Base-by-base conservation (phyloP, 2,329 filamentous ascomycete genomes). In the Pestalotiopsis sp. region DNA sequence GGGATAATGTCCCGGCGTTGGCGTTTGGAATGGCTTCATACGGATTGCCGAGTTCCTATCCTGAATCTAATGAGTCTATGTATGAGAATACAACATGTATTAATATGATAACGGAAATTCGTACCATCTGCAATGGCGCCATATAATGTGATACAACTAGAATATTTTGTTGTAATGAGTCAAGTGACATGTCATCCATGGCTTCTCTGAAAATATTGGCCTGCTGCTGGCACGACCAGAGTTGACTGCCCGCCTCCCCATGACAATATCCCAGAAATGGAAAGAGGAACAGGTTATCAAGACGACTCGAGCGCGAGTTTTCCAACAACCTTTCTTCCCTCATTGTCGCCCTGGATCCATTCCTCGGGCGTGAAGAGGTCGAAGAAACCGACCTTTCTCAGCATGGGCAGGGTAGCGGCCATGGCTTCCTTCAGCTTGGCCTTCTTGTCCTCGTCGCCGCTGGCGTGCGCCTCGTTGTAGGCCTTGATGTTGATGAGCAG, bases 321-420 rank as follows among this genome's bases (percentile, higher is more conserved):
- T 1, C 75, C 75, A 12, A 76, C 72, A 2, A 68, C 68, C 66
- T 66, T 75, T 27, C 73, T 70, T 5, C 73, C 75, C 27, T 75
- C 70, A 49, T 76, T 77, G 38, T 71, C 59, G 1, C 73, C 74
- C 11, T 67, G 67, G 14, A 76, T 72, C 72, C 74, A 74, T 27
- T 77, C 74, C 61, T 74, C 73, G 1, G 76, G 73, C 12, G 68
- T 64, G 66, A 77, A 76, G 25, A 76, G 68, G 9, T 72, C 75
- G 62, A 77, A 75, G 63, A 77, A 68, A 20, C 76, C 75, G 11
- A 76, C 70, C 25, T 66, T 70, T 36, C 75, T 70, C 12, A 76
- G 68, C 9, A 78, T 68, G 17, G 73, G 75, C 9, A 77, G 66
- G 2, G 73, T 64, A 1, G 69, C 67, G 63, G 68, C 68, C 67